Evolutionary conservation across 2,329 filamentous ascomycete species (phyloP).

Genomic region (Cercospora sp.): DNA sequence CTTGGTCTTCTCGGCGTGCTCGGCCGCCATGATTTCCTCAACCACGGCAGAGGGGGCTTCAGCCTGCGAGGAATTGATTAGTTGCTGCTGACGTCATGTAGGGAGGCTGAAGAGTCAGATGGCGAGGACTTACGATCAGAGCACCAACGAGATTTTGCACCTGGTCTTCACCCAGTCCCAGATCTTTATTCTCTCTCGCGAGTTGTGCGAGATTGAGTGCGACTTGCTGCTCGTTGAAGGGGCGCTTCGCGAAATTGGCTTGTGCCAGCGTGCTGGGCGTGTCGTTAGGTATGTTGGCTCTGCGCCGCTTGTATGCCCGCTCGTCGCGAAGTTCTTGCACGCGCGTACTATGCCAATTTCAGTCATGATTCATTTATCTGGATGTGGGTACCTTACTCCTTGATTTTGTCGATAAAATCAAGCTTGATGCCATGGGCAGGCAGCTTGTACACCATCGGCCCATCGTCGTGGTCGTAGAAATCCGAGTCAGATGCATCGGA

Average conservation of each 20-base stretch:
- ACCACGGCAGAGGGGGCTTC: constrained; percentile 48
- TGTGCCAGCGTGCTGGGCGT: constrained; percentile 30
- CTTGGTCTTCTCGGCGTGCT: constrained; percentile 30
- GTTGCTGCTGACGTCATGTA: constrained; percentile 29
- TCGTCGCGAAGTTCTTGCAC: constrained; percentile 30
- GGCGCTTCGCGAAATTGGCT: constrained; percentile 46
- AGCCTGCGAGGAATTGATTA: constrained; percentile 38
- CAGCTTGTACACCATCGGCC: constrained; percentile 46
- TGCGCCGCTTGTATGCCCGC: constrained; percentile 23
- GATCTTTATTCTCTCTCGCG: constrained; percentile 51
- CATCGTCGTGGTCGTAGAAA: constrained; percentile 43
- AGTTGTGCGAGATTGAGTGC: constrained; percentile 65
- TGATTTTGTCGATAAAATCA: constrained; percentile 64
- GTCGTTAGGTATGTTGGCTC: constrained; percentile 7
- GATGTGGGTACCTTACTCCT: constrained; percentile 41
- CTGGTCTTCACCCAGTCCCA: constrained; percentile 50
- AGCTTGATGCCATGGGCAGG: constrained; percentile 50
- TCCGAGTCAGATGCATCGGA: constrained; percentile 48
- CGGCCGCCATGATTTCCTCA: constrained; percentile 39
- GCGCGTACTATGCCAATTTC: constrained; percentile 24
- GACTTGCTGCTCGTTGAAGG: constrained; percentile 64
- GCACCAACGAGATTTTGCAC: constrained; percentile 56
- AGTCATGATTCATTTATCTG: constrained; percentile 5
- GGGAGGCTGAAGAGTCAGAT: constrained; percentile 23
- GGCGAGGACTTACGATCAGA: constrained; percentile 59